A percentile compares a stretch with the other conserved stretches of the same genome.
These are phyloP conservation scores for Xylariaceae sp. DNA, from an alignment of 2,329 filamentous ascomycete species.

Conservation along the genomic window DNA sequence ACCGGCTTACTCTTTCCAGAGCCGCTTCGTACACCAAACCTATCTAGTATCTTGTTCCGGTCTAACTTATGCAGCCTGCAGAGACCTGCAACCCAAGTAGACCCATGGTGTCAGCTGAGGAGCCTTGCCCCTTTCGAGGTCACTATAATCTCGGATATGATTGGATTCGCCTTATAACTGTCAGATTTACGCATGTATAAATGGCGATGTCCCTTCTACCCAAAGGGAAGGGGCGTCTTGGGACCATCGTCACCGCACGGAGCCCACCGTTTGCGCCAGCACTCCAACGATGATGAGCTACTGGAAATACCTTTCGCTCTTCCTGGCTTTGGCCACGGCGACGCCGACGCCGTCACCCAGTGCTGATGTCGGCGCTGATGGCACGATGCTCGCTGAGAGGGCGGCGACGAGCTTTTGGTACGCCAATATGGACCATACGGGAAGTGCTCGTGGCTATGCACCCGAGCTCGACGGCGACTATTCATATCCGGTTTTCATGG, in stretches of 20 bases:
- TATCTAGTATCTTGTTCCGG: no score
- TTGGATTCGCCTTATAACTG: neutral
- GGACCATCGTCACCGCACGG: neutral
- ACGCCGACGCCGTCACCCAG: slow-evolving; percentile 9
- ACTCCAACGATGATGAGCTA: slow-evolving; percentile 10
- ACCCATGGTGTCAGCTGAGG: neutral
- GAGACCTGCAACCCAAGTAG: no score
- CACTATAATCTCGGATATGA: neutral
- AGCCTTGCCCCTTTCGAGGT: neutral
- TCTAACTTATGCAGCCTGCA: no score
- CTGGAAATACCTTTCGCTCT: slow-evolving; percentile 5
- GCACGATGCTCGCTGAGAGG: slow-evolving; percentile 8
- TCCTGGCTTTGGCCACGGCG: slow-evolving; percentile 12
- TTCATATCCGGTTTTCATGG: slow-evolving; percentile 38
- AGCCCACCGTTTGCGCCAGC: neutral
- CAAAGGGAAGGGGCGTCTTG: neutral
- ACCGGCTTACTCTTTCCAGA: no score
- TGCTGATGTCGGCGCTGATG: slow-evolving; percentile 6
- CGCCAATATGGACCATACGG: slow-evolving; percentile 41
- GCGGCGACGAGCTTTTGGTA: slow-evolving; percentile 38
- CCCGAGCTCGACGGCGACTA: slow-evolving; percentile 39
- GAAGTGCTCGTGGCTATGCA: slow-evolving; percentile 36
- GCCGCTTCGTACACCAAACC: no score
- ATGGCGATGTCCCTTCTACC: neutral
- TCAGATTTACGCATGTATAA: neutral